Percentiles rank a stretch among this genome's conserved stretches.
Conservation (phyloP, 225 moss, liverwort and hornwort genomes). For the Straminergon stramineum region DNA sequence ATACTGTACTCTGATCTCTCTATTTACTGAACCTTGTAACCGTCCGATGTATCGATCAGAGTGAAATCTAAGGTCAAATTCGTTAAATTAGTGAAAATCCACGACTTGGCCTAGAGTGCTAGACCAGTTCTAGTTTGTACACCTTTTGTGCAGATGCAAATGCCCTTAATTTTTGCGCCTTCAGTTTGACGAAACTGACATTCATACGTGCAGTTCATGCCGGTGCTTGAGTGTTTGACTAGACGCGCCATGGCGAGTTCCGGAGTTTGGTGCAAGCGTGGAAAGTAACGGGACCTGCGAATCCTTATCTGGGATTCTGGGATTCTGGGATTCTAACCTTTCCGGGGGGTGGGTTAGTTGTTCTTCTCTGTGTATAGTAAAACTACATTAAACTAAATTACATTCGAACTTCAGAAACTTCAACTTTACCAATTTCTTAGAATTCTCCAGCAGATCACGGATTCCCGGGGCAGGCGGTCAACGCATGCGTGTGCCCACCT, state of each 20-base stretch:
- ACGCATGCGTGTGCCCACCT: background rate
- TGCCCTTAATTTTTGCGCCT: background rate
- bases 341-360: background rate
- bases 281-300: background rate
- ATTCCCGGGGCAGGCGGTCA: background rate
- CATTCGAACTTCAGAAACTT: background rate
- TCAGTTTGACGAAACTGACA: background rate
- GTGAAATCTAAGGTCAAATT: background rate
- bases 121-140: background rate
- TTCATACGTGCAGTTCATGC: background rate
- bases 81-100: background rate
- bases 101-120: background rate
- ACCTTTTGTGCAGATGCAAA: background rate
- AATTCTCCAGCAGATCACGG: background rate
- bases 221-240: background rate
- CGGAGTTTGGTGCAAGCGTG: conserved; percentile 1
- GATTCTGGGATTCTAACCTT: background rate
- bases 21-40: background rate
- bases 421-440: background rate
- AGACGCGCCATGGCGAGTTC: background rate
- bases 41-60: background rate
- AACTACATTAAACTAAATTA: background rate
- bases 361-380: background rate
- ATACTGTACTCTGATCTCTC: background rate
- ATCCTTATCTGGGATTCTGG: conserved; percentile 5